Conservation (phyloP, 768 basidiomycete species). For the Krasilnikovozyma curviuscula region DNA sequence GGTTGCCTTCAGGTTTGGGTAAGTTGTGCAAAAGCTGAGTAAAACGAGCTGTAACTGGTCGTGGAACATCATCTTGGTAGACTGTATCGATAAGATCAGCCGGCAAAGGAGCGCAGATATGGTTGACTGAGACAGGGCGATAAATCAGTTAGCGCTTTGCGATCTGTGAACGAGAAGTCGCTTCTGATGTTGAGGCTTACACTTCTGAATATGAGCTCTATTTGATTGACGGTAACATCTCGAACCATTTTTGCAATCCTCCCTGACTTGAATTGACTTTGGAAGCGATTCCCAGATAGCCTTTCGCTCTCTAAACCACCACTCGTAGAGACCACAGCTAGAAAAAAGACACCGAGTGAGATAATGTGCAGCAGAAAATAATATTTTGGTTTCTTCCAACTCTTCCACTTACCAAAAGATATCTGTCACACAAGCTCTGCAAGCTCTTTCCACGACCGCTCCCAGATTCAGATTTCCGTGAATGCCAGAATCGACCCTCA, state of each 20-base stretch:
- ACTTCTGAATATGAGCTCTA: neutral
- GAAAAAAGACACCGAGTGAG: neutral
- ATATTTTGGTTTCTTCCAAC: neutral
- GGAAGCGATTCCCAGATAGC: slow-evolving; percentile 1
- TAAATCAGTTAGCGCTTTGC: neutral
- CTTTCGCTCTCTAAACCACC: slow-evolving; percentile 5
- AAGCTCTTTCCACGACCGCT: neutral
- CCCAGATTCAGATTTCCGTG: neutral
- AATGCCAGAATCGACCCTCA: slow-evolving; percentile 5
- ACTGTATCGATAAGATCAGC: neutral
- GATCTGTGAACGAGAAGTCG: neutral
- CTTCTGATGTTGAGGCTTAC: neutral
- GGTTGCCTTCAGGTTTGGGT: no score
- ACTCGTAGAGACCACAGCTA: slow-evolving; percentile 6
- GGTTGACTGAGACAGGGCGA: neutral
- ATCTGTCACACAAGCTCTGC: slow-evolving; percentile 3
- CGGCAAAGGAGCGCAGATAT: slow-evolving; percentile 5
- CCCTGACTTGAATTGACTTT: neutral
- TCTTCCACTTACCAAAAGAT: neutral
- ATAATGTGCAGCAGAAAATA: neutral
- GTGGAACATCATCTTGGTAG: slow-evolving; percentile 3
- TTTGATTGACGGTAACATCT: neutral
- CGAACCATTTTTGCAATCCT: slow-evolving; percentile 1
- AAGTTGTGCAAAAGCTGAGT: no score
- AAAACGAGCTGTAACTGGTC: neutral